Base-by-base conservation (phyloP, 768 basidiomycete species). In the Trametes punicea region DNA sequence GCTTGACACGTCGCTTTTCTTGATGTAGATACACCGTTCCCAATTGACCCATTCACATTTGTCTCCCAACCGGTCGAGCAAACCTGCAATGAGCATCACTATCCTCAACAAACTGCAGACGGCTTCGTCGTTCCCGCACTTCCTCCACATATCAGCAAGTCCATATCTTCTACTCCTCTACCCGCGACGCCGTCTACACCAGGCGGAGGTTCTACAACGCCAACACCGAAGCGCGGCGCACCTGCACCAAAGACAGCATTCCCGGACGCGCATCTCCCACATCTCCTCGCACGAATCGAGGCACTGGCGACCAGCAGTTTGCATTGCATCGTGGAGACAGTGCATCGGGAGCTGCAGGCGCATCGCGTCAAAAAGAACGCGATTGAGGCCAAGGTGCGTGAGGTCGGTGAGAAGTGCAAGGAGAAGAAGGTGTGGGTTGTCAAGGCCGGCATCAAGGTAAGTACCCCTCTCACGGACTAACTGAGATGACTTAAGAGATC, bases 281-380 rank as follows among this genome's bases (percentile, higher is more conserved):
- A 77, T 45, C 73, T 94, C 26, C 71, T 90, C 23, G 68, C 78
- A n/a, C 87, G 83, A 67, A 84, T 92, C 42, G 73, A 75, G 3
- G 70, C 74, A 21, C 73, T 90, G 18, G 78, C 82, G 49, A 82
- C 87, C 0, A 74, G 79, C 7, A 91, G 76, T 59, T 74, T 90
- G 23, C 77, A 76, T 7, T 78, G 83, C 51, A 80, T 94, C 26
- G 79, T 92, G 0, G 90, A 93, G 56, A 77, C 81, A 7, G 78
- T 93, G 61, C 81, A 85, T 64, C 81, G 85, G 59, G 87, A 87
- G 25, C 74, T 93, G 36, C 81, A 81, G 29, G 70, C 68, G n/a
- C 73, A 87, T 61, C 86, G 85, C 54, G 80, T 92, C 59, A 91
- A 87, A 75, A 93, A 93, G 77, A 88, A 85, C 46, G 83, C 88